Evolutionary conservation across 148 eudicot genomes (phyloP).

Genomic region (Spergularia bocconei): DNA sequence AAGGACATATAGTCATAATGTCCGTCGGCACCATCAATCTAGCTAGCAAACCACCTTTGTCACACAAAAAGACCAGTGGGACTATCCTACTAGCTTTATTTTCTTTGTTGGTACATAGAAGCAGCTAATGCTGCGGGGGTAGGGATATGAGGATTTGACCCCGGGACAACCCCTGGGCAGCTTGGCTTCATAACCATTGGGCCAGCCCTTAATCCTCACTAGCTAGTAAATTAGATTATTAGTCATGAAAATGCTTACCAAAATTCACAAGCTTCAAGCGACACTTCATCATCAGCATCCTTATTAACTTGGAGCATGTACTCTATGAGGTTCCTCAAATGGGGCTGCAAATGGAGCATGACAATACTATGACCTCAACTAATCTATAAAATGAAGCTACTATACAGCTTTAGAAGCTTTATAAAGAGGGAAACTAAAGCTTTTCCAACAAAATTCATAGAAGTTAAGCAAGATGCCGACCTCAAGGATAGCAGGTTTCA

Average conservation of each 20-base stretch:
- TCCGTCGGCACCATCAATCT: background rate
- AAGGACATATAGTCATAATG: background rate
- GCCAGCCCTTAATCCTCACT: too few relatives aligned
- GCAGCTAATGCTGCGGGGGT: too few relatives aligned
- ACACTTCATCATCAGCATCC: constrained; percentile 89
- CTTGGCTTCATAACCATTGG: too few relatives aligned
- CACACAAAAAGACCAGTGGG: background rate
- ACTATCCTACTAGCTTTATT: background rate
- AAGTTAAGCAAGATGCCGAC: constrained; percentile 37
- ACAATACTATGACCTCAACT: constrained; percentile 7
- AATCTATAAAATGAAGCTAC: background rate
- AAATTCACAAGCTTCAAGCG: constrained; percentile 99
- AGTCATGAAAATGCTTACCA: constrained; percentile 43
- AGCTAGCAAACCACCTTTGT: background rate
- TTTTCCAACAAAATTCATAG: background rate
- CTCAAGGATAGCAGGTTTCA: constrained; percentile 82
- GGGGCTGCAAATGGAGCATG: constrained; percentile 58
- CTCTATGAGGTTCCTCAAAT: constrained; percentile 72
- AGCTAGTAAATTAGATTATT: background rate
- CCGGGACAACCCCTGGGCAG: too few relatives aligned
- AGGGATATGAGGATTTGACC: too few relatives aligned
- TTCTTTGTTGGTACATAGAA: too few relatives aligned
- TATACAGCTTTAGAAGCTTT: background rate
- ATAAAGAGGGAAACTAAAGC: background rate
- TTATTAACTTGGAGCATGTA: constrained; percentile 93